These are phyloP conservation scores for Hymenoscyphus fraxineus DNA, from an alignment of 2,329 filamentous ascomycete species.

Conservation along the genomic window DNA sequence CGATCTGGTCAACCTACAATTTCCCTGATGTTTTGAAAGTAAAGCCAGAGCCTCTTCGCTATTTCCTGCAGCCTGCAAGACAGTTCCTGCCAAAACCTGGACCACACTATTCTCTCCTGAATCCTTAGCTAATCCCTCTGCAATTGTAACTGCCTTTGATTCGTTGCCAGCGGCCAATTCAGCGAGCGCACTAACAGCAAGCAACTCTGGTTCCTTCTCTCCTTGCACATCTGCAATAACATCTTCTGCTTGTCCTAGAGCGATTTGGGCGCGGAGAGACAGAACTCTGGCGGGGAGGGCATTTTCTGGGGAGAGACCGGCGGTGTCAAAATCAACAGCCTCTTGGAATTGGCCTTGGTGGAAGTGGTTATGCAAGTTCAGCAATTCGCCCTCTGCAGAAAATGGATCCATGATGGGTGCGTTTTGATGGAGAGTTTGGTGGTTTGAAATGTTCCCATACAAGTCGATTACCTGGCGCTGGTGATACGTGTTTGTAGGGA, in stretches of 20 bases:
- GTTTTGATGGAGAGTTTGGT: constrained; percentile 6
- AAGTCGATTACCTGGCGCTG: neutral
- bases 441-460: constrained; percentile 15
- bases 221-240: constrained; percentile 67
- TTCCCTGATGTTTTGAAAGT: constrained; percentile 79
- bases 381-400: constrained; percentile 66
- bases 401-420: constrained; percentile 59
- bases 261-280: constrained; percentile 76
- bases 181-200: constrained; percentile 73
- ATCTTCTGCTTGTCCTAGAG: constrained; percentile 71
- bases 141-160: constrained; percentile 57
- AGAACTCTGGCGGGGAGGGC: constrained; percentile 72
- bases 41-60: constrained; percentile 81
- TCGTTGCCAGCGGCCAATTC: constrained; percentile 57
- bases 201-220: constrained; percentile 65
- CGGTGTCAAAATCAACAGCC: constrained; percentile 81
- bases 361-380: constrained; percentile 69
- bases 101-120: constrained; percentile 73
- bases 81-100: constrained; percentile 75
- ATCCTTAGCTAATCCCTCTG: constrained; percentile 64
- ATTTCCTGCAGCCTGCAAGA: constrained; percentile 75
- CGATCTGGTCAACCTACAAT: constrained; percentile 51
- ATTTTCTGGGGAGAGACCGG: constrained; percentile 75
- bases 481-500: constrained; percentile 7
- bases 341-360: constrained; percentile 80